Evolutionary conservation across 176 grass and related monocot genomes (phyloP).

Genomic region (Calamus simplicifolius): DNA sequence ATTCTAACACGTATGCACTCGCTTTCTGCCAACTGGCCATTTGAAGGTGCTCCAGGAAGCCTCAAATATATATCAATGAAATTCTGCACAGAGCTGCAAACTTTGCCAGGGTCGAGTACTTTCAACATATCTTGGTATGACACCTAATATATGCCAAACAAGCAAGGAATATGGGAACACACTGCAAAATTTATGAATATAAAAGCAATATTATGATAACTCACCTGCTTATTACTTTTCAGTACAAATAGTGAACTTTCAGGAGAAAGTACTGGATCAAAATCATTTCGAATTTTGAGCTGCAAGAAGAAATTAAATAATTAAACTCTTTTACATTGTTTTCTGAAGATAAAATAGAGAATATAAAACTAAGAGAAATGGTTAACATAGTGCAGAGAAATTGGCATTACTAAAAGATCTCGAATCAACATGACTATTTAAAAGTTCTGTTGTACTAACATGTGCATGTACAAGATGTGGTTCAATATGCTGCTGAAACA

Average conservation of each 20-base stretch:
- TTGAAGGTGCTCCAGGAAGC: conserved; percentile 64
- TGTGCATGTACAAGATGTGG: conserved; percentile 99
- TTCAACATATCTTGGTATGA: conserved; percentile 76
- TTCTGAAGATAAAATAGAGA: conserved; percentile 9
- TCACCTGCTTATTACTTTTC: conserved; percentile 91
- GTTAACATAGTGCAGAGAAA: too few relatives aligned
- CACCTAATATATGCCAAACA: too few relatives aligned
- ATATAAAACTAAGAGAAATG: neutral
- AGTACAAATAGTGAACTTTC: conserved; percentile 97
- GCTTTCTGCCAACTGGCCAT: conserved; percentile 68
- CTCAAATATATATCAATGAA: conserved; percentile 92
- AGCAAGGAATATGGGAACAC: too few relatives aligned
- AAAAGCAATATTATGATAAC: neutral
- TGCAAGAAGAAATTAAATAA: conserved; percentile 25
- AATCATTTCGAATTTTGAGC: conserved; percentile 99
- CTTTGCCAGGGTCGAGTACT: conserved; percentile 74
- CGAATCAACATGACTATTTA: neutral
- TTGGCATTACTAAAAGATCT: too few relatives aligned
- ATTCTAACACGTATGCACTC: conserved; percentile 98
- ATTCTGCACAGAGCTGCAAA: conserved; percentile 92
- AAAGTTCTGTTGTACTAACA: conserved; percentile 80
- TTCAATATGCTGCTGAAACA: conserved; percentile 96
- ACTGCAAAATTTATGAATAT: neutral
- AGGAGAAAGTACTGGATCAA: conserved; percentile 95
- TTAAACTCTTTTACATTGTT: neutral